Base-by-base conservation (phyloP, 768 basidiomycete species). In the Lactarius trivialis region DNA sequence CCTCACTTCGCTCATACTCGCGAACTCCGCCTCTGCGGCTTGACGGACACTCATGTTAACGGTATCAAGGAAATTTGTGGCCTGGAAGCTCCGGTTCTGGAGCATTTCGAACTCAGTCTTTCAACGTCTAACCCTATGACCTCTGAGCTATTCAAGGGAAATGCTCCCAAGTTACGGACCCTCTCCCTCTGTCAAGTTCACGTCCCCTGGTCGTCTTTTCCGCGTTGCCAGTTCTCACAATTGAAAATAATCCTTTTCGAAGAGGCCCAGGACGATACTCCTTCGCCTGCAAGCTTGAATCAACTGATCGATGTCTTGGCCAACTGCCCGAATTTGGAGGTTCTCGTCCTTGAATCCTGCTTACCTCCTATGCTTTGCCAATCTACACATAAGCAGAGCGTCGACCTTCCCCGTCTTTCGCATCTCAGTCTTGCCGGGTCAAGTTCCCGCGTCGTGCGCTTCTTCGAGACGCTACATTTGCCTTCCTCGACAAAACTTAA, bases 381-480 rank as follows among this genome's bases (percentile, higher is more conserved):
- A 24, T 17, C 4, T 8, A 11, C 43, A 11, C 14, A 3, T 5
- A 34, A 7, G 17, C 56, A 30, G 39, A 36, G 26, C 21, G 36
- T 63, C 26, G 34, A n/a, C 45, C 61, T 63, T 39, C 56, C 61
- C 15, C 39, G 6, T 7, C 61, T 63, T 58, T 48, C 56, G 11
- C 34, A 43, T 4, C 26, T 63, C 14, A 39, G 33, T 33, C 24
- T 58, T 24, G n/a, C 28, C 3, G 61, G 51, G 2, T 37, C 56
- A 54, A 63, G 19, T 54, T 24, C 51, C 6, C 33, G 61, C 17
- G 32, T 63, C 21, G 28, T 36, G n/a, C 34, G 30, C 28, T 36
- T 63, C 21, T 39, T 63, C 50, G 55, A 39, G 34, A 9, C 39
- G 52, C 33, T 63, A 15, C 48, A 9, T 11, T 7, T 58, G 4